Conservation (phyloP, 1,284 basidiomycete genomes). For the Austroboletus novae-zelandiae region DNA sequence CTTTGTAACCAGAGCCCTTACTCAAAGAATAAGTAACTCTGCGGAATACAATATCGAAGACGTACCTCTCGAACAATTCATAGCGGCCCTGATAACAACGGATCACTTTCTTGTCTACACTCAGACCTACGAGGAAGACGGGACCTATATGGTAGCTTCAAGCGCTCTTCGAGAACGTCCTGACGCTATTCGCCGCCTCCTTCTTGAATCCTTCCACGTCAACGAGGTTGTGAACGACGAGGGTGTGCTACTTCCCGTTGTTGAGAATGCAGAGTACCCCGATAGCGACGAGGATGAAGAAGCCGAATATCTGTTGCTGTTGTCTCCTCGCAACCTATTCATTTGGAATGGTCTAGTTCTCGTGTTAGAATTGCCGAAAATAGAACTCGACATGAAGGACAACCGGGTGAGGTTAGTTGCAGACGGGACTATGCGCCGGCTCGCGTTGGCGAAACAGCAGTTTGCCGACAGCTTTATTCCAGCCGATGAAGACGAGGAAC, state of each 20-base stretch:
- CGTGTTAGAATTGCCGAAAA: conserved; percentile 62
- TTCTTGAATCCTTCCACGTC: conserved; percentile 83
- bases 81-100: conserved; percentile 78
- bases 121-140: conserved; percentile 83
- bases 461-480: conserved; percentile 69
- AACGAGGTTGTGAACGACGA: conserved; percentile 60
- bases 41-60: conserved; percentile 90
- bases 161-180: conserved; percentile 82
- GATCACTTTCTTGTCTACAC: conserved; percentile 97
- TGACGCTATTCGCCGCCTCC: conserved; percentile 76
- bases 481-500: conserved; percentile 59
- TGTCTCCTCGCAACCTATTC: conserved; percentile 87
- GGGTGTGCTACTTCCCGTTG: conserved; percentile 41
- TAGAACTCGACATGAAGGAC: conserved; percentile 81
- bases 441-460: conserved; percentile 76
- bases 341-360: conserved; percentile 94
- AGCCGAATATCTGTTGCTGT: conserved; percentile 74
- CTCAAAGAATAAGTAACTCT: conserved; percentile 91
- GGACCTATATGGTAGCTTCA: conserved; percentile 92
- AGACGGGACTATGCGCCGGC: conserved; percentile 79
- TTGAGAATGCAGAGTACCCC: conserved; percentile 48
- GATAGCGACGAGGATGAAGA: conserved; percentile 54
- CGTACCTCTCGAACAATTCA: conserved; percentile 78
- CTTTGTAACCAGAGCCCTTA: conserved; percentile 56
- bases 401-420: conserved; percentile 83